phyloP scores from a whole-genome alignment of 2,329 filamentous ascomycete species.

The Bertia moriformis region DNA sequence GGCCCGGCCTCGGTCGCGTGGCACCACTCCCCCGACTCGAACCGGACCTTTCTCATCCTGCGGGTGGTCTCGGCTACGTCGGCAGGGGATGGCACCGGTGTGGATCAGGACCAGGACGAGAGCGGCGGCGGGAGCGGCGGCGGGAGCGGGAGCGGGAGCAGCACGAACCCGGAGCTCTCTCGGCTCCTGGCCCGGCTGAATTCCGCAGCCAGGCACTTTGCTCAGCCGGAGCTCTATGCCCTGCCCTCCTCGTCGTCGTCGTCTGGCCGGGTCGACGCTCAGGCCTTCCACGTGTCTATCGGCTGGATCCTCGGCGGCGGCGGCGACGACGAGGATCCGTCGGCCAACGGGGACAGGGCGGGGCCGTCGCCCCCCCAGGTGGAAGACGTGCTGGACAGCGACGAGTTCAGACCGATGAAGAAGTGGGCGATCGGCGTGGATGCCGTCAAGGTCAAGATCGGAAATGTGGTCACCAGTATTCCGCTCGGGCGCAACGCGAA shows the following conservation, averaged over 20 bases:
- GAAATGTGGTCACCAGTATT: conserved; percentile 48
- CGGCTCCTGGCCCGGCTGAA: conserved; percentile 56
- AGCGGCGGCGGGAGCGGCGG: conserved; percentile 2
- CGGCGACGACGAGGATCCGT: no score
- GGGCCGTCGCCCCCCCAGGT: no score
- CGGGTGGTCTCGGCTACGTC: conserved; percentile 34
- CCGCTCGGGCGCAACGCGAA: no score
- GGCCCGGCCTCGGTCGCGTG: conserved; percentile 24
- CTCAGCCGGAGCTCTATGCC: conserved; percentile 59
- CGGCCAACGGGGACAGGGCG: conserved; percentile 20
- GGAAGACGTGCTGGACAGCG: conserved; percentile 1
- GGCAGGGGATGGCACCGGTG: conserved; percentile 7
- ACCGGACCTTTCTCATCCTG: conserved; percentile 76
- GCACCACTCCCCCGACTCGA: conserved; percentile 36
- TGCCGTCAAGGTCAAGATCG: conserved; percentile 61
- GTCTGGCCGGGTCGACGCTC: conserved; percentile 1
- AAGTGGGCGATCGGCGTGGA: conserved; percentile 36
- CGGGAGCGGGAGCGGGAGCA: conserved; percentile 3
- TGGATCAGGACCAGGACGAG: conserved; percentile 5
- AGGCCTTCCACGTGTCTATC: conserved; percentile 73
- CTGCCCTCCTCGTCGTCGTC: conserved; percentile 9
- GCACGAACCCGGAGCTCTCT: conserved; percentile 43
- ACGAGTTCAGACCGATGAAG: conserved; percentile 10
- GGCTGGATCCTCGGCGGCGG: conserved; percentile 68
- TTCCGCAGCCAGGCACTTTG: conserved; percentile 36